Evolutionary conservation across 805 yeast species (phyloP).

Genomic region (Candida golubevii): DNA sequence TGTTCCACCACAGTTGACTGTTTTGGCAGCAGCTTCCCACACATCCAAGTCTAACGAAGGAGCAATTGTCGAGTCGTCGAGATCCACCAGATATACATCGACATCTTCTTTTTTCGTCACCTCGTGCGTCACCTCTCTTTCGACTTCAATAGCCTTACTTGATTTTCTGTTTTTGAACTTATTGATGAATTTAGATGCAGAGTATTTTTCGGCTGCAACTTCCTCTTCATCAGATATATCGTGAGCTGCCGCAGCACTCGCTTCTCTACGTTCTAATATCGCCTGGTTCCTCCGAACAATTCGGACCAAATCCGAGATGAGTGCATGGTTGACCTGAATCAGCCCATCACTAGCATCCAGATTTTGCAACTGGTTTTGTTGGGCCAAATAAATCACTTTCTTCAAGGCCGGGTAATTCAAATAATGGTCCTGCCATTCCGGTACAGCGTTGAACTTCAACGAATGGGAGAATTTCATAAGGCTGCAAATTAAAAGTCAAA

Average conservation of each 20-base stretch:
- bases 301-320: conserved; percentile 26
- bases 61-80: conserved; percentile 16
- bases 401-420: conserved; percentile 48
- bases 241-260: conserved; percentile 2
- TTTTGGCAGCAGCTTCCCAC: conserved; percentile 11
- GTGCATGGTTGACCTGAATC: conserved; percentile 19
- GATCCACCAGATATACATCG: conserved; percentile 14
- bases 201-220: conserved; percentile 6
- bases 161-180: conserved; percentile 15
- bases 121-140: conserved; percentile 3
- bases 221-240: conserved; percentile 1
- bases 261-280: conserved; percentile 4
- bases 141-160: conserved; percentile 5
- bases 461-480: conserved; percentile 49
- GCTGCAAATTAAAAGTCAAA: neutral
- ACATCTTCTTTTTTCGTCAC: conserved; percentile 5
- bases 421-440: conserved; percentile 48
- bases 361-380: conserved; percentile 31
- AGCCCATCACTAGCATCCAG: conserved; percentile 25
- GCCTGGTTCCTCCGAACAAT: conserved; percentile 13
- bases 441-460: conserved; percentile 48
- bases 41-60: conserved; percentile 15
- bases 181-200: conserved; percentile 17
- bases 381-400: conserved; percentile 52
- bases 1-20: conserved; percentile 3